Conservation (phyloP, 352 stramenopile species). For the Phytophthora gonapodyides region DNA sequence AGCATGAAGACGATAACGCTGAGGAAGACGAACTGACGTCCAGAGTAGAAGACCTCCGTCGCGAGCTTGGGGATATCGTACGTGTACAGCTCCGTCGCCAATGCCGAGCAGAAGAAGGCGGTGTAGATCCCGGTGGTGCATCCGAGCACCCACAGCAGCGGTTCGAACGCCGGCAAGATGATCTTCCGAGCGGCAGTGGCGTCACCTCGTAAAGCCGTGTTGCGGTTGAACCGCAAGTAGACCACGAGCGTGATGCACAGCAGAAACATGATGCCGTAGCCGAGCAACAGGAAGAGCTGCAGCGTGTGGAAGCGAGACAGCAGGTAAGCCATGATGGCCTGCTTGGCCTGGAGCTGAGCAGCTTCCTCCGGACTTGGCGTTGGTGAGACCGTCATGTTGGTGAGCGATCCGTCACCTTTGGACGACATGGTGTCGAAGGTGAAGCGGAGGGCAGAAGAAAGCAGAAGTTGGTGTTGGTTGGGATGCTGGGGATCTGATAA, state of each 20-base stretch:
- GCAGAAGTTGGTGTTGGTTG: constrained; percentile 12
- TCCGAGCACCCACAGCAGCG: constrained; percentile 53
- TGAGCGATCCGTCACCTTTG: constrained; percentile 12
- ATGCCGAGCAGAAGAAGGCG: constrained; percentile 46
- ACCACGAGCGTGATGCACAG: constrained; percentile 47
- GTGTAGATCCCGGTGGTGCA: constrained; percentile 53
- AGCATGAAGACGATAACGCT: constrained; percentile 71
- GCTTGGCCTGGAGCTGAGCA: constrained; percentile 31
- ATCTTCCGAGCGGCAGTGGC: constrained; percentile 54
- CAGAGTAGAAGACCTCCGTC: constrained; percentile 62
- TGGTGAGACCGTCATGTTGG: constrained; percentile 8
- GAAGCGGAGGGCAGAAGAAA: too few relatives aligned
- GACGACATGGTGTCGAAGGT: constrained; percentile 26
- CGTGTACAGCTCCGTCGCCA: constrained; percentile 48
- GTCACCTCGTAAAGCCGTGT: constrained; percentile 50
- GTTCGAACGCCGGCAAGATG: constrained; percentile 66
- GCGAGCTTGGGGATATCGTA: constrained; percentile 59
- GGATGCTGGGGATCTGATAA: constrained; percentile 21
- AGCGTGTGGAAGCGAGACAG: constrained; percentile 48
- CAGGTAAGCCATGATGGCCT: constrained; percentile 45
- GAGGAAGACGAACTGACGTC: constrained; percentile 65
- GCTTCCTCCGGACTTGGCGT: constrained; percentile 41
- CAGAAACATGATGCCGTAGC: constrained; percentile 65
- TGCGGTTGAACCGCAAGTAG: constrained; percentile 56
- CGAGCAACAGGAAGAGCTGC: constrained; percentile 57